Evolutionary conservation across 2,329 filamentous ascomycete species (phyloP), one percentile per base, ranked within the genome.

Genomic region (Aureobasidium sp.): DNA sequence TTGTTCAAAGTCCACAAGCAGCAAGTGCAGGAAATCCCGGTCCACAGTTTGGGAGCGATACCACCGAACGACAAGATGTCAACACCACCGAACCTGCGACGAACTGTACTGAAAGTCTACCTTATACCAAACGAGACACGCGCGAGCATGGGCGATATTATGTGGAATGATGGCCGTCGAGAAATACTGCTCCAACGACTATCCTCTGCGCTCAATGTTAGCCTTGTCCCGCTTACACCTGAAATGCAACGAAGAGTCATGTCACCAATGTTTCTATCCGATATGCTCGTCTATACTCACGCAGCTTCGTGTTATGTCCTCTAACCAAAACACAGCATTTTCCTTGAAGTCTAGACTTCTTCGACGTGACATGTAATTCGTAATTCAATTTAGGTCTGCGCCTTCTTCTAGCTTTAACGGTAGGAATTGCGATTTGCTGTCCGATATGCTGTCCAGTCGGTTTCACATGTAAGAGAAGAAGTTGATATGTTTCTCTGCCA

Each of bases 171-270:
- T 51, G 49, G 49, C 13, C 21, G 27, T 13, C 25, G 21, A 39
- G 7, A 51, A 32, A 37, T n/a, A 3, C 11, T 39, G 49, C 39
- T 51, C 13, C 1, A 21, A 51, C 49, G 49, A 51, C 32, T n/a
- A 21, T 39, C 3, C 11, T 39, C 49, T n/a, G 29, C 49, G 49
- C 49, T 39, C 49, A 21, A 27, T n/a, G 49, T 51, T 51, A 51
- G 21, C 34, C 21, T 39, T 51, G 49, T 51, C 34, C 39, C 34
- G 5, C 21, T 21, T 16, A 36, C 49, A 13, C 30, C 30, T 29
- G 34, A 51, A 51, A 51, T 51, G 49, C 49, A 51, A 39, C 49
- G 27, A 39, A 51, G 39, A 51, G 49, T 51, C 13, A 51, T 51
- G 49, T 25, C 34, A 14, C 13, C n/a, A 3, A 32, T 49, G 3